A percentile compares a stretch with the other conserved stretches of the same genome.
phyloP scores from a whole-genome alignment of 768 basidiomycete genomes.

The Leccinum rimulosum region DNA sequence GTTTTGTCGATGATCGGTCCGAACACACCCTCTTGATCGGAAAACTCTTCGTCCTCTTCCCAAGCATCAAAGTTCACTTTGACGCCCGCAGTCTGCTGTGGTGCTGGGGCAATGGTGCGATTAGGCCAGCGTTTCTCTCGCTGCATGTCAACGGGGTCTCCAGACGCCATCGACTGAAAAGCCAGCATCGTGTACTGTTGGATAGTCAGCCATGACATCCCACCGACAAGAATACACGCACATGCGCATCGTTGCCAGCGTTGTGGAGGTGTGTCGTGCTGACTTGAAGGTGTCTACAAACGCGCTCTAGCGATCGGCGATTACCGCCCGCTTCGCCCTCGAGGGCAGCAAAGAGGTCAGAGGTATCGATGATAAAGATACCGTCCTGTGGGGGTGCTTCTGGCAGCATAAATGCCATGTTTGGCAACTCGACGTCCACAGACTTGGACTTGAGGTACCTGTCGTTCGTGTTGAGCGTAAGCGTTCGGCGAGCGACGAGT shows the following conservation, averaged over 20 bases:
- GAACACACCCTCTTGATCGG: conserved; percentile 43
- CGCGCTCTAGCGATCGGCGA: conserved; percentile 54
- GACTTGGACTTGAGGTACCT: conserved; percentile 54
- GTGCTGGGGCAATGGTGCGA: conserved; percentile 36
- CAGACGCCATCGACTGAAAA: conserved; percentile 68
- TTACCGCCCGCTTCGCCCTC: conserved; percentile 57
- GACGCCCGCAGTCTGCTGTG: conserved; percentile 32
- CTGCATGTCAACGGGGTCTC: conserved; percentile 71
- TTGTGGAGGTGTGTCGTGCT: conserved; percentile 64
- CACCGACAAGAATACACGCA: conserved; percentile 32
- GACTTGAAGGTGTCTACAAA: conserved; percentile 64
- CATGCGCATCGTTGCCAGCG: conserved; percentile 84
- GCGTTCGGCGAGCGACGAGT: not conserved
- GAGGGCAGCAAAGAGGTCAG: conserved; percentile 71
- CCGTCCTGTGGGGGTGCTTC: conserved; percentile 50
- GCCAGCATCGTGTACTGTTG: conserved; percentile 70
- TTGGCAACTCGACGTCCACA: conserved; percentile 52
- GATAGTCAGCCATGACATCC: not conserved
- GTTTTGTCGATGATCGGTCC: conserved; percentile 22
- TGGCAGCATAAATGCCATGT: conserved; percentile 55
- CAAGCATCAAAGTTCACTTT: conserved; percentile 58
- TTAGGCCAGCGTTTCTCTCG: conserved; percentile 79
- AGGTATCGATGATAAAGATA: conserved; percentile 68
- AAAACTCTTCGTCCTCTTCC: conserved; percentile 53
- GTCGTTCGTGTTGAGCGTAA: conserved; percentile 3